phyloP scores from a whole-genome alignment of 768 basidiomycete genomes.

The Tylopilus felleus region DNA sequence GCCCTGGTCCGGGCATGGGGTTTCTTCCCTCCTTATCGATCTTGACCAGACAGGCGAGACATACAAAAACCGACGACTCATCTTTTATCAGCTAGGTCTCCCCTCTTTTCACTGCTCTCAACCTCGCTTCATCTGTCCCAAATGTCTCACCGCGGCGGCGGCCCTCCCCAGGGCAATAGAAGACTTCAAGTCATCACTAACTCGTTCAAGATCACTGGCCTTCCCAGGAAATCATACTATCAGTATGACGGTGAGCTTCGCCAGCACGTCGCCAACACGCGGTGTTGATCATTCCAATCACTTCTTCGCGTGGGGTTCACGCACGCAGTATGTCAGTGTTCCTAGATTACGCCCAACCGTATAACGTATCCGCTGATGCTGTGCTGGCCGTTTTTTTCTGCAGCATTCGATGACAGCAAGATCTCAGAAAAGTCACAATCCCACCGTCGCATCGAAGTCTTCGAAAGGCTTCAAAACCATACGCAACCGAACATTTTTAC shows the following conservation, averaged over 20 bases:
- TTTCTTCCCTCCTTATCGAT: conserved; percentile 25
- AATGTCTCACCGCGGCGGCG: conserved; percentile 23
- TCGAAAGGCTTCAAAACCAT: conserved; percentile 37
- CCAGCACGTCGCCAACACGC: conserved; percentile 1
- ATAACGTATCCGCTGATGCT: neutral
- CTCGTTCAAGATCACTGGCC: conserved; percentile 28
- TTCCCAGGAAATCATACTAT: conserved; percentile 26
- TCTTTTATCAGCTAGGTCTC: neutral
- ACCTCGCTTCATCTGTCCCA: conserved; percentile 5
- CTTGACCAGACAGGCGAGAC: neutral
- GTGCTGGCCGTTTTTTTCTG: neutral
- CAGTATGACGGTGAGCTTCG: conserved; percentile 33
- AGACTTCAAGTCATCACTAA: conserved; percentile 32
- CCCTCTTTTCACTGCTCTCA: neutral
- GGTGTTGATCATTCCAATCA: conserved; percentile 3
- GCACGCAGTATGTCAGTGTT: conserved; percentile 27
- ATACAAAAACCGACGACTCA: conserved; percentile 6
- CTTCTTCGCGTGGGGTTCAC: conserved; percentile 1
- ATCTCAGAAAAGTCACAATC: neutral
- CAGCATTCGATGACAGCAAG: conserved; percentile 20
- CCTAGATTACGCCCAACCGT: neutral
- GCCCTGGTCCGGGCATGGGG: neutral
- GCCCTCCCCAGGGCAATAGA: conserved; percentile 12
- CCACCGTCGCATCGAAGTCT: conserved; percentile 29
- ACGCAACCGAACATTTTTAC: conserved; percentile 35